Percentiles rank a stretch among this genome's conserved stretches.
Evolutionary conservation across 2,329 filamentous ascomycete genomes (phyloP).

Genomic region (Fusarium lyarnte): DNA sequence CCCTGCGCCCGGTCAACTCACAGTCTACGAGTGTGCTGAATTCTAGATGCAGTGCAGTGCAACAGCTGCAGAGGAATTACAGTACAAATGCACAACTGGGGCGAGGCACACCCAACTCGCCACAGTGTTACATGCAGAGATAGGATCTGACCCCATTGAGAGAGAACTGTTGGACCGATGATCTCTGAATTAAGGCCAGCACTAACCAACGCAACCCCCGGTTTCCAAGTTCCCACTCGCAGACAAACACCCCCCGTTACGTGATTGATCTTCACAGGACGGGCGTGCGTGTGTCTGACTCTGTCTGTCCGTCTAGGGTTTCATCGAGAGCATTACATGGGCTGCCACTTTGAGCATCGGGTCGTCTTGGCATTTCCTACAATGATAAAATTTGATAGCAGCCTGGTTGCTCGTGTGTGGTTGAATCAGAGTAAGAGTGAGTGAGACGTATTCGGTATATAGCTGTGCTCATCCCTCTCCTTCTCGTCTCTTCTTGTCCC

Average conservation of each 20-base stretch:
- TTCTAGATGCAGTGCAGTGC: not conserved
- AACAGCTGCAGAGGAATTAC: not conserved
- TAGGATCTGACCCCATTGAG: slow-evolving; percentile 13
- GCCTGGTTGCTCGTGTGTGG: not conserved
- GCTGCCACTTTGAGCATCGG: slow-evolving; percentile 38
- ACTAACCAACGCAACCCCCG: not conserved
- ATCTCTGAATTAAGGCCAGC: slow-evolving; percentile 6
- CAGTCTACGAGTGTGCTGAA: not conserved
- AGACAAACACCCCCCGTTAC: slow-evolving; percentile 25
- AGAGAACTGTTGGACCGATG: slow-evolving; percentile 7
- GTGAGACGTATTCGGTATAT: slow-evolving; percentile 15
- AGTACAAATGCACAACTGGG: slow-evolving; percentile 10
- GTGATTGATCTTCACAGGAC: slow-evolving; percentile 31
- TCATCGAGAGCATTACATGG: slow-evolving; percentile 14
- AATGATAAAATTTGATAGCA: not conserved
- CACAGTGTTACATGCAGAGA: slow-evolving; percentile 9
- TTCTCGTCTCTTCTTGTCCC: not conserved
- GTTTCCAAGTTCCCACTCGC: not conserved
- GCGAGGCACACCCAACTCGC: slow-evolving; percentile 12
- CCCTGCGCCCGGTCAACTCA: slow-evolving; percentile 12
- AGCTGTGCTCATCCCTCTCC: slow-evolving; percentile 6
- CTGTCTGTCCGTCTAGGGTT: slow-evolving; percentile 18
- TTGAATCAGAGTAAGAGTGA: not conserved
- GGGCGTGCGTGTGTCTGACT: slow-evolving; percentile 7
- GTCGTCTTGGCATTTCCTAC: slow-evolving; percentile 21